A percentile compares a stretch with the other conserved stretches of the same genome.
phyloP scores from a whole-genome alignment of 129 eudicot species.

The Dittrichia graveolens region DNA sequence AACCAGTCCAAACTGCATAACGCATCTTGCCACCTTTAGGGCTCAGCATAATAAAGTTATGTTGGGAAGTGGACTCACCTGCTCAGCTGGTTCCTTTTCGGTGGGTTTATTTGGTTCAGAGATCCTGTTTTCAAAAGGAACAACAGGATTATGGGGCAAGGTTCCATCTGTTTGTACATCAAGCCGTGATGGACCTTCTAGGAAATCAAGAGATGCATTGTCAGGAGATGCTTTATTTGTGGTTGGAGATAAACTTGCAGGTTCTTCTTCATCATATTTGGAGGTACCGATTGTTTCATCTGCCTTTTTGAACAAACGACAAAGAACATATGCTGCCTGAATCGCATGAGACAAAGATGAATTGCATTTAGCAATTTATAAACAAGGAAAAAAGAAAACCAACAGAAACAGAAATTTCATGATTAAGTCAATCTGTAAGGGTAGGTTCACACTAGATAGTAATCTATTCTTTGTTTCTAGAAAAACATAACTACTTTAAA shows the following conservation, averaged over 20 bases:
- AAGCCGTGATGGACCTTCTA: conserved; percentile 31
- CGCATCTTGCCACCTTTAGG: not conserved
- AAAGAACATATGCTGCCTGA: conserved; percentile 66
- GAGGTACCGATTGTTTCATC: conserved; percentile 44
- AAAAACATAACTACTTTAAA: not conserved
- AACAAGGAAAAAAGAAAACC: not conserved
- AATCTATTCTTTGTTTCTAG: not conserved
- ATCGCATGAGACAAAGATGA: not conserved
- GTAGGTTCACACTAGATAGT: not conserved
- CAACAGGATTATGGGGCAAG: conserved; percentile 18
- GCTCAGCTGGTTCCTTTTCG: conserved; percentile 38
- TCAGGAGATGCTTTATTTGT: conserved; percentile 63
- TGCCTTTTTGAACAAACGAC: conserved; percentile 62
- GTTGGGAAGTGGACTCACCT: conserved; percentile 26
- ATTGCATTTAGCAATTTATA: not conserved
- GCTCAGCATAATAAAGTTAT: not conserved
- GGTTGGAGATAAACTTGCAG: conserved; percentile 46
- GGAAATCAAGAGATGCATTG: conserved; percentile 41
- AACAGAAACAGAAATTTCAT: not conserved
- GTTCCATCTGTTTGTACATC: conserved; percentile 41
- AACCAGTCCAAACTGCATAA: too few relatives aligned
- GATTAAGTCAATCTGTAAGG: not conserved
- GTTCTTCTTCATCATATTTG: conserved; percentile 54
- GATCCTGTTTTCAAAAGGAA: conserved; percentile 40
- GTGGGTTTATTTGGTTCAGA: conserved; percentile 34